Percentiles rank a stretch among this genome's conserved stretches.
These are phyloP conservation scores for Scolecobasidium constrictum DNA, from an alignment of 2,329 filamentous ascomycete species.

Conservation along the genomic window DNA sequence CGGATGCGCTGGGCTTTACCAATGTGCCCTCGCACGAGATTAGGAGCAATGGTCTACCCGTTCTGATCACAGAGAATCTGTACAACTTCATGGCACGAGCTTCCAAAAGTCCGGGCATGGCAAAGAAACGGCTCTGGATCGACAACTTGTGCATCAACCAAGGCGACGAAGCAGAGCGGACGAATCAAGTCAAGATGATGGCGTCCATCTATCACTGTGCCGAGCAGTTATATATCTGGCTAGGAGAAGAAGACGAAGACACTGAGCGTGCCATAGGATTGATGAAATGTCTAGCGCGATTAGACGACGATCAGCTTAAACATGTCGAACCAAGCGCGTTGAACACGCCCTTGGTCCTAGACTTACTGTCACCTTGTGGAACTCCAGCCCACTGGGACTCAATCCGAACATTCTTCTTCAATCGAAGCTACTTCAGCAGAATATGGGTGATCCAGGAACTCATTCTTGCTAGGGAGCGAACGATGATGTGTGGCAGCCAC, in stretches of 20 bases:
- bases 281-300: no score
- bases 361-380: no score
- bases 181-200: constrained; percentile 6
- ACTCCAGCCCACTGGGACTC: no score
- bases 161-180: constrained; percentile 4
- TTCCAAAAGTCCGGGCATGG: no score
- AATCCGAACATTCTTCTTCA: no score
- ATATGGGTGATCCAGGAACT: neutral
- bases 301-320: no score
- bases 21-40: neutral
- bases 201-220: constrained; percentile 1
- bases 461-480: neutral
- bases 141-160: constrained; percentile 7
- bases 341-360: no score
- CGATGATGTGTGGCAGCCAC: neutral
- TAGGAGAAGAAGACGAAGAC: neutral
- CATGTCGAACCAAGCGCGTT: no score
- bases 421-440: neutral
- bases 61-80: neutral
- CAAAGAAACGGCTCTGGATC: constrained; percentile 6
- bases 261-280: no score
- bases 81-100: neutral
- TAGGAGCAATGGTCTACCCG: neutral
- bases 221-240: neutral
- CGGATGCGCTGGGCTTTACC: neutral